Base-by-base conservation (phyloP, 202 grass and related monocot genomes). In the Panicum hallii region DNA sequence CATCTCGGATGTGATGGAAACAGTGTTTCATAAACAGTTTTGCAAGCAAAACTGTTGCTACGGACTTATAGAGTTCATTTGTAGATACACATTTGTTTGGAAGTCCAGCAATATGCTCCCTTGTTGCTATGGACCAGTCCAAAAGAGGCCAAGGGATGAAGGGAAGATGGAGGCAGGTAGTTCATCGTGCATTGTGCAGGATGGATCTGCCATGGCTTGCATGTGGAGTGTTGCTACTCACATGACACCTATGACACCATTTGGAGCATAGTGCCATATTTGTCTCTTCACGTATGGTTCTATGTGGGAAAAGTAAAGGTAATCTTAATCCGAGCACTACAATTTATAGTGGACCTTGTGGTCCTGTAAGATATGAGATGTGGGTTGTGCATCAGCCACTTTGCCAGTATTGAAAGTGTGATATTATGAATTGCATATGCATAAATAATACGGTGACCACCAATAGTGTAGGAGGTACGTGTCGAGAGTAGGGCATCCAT, bases 221-320 rank as follows among this genome's bases (percentile, higher is more conserved):
- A 88, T 85, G 85, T 91, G 89, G 86, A 84, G 71, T 81, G 77
- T 65, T 81, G 64, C 70, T 84, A 26, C 63, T 88, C 81, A 77
- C 77, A 81, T 87, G 85, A 65, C 76, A 87, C 76, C 80, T 77
- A 84, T 90, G 85, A 66, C 81, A 91, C 55, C 70, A 85, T 88
- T 91, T 88, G 77, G 57, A 88, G 26, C 44, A 88, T 88, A 82
- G 82, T 91, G 85, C 41, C 65, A 88, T 76, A 6, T 2, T 76
- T 84, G 67, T 46, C 42, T 9, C 83, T 56, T 77, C 66, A 65
- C 77, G 26, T 72, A 41, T 88, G 64, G 48, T 77, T 81, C 65
- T 82, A 65, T 7, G 77, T 46, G n/a, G 55, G n/a, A 75, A 77
- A 78, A 63, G 85, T 84, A 69, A 54, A 17, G 23, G 56, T 66